Percentiles rank a stretch among this genome's conserved stretches.
Evolutionary conservation across 371 early-diverging fungal species (phyloP).

Genomic region (Phascolomyces articulosus): DNA sequence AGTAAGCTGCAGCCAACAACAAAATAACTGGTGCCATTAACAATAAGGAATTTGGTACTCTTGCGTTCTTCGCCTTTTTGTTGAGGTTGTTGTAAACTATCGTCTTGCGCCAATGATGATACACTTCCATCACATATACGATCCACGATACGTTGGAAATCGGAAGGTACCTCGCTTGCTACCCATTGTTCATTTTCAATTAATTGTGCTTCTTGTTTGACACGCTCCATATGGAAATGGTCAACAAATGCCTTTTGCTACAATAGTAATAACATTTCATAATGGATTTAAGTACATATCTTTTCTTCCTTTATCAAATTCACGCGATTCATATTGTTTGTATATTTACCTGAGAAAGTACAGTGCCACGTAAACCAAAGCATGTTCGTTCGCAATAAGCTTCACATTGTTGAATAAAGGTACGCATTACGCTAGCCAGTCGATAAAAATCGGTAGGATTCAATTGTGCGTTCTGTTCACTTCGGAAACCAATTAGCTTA

Average conservation of each 20-base stretch:
- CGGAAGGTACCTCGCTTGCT: conserved; percentile 87
- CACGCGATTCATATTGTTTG: not conserved
- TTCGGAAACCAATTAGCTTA: conserved; percentile 81
- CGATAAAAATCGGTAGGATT: conserved; percentile 87
- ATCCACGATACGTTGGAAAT: conserved; percentile 87
- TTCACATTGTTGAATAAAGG: conserved; percentile 79
- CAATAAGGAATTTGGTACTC: conserved; percentile 51
- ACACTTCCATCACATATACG: conserved; percentile 61
- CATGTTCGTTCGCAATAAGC: conserved; percentile 79
- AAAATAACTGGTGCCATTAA: conserved; percentile 71
- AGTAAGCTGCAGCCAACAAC: conserved; percentile 87
- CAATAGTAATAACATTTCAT: not conserved
- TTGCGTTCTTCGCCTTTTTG: conserved; percentile 15
- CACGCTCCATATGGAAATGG: conserved; percentile 90
- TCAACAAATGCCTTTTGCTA: conserved; percentile 85
- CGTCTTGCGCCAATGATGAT: conserved; percentile 15
- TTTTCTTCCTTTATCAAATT: not conserved
- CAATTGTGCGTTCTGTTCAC: conserved; percentile 88
- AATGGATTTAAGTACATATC: not conserved
- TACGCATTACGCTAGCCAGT: conserved; percentile 73
- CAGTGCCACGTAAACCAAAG: conserved; percentile 81
- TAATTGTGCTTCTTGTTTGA: conserved; percentile 82
- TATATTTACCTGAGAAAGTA: conserved; percentile 66
- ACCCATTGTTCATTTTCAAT: conserved; percentile 96
- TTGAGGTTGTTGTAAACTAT: not conserved